A percentile compares a stretch with the other conserved stretches of the same genome.
phyloP scores from a whole-genome alignment of 768 basidiomycete species.

The Tephrocybe rancida region DNA sequence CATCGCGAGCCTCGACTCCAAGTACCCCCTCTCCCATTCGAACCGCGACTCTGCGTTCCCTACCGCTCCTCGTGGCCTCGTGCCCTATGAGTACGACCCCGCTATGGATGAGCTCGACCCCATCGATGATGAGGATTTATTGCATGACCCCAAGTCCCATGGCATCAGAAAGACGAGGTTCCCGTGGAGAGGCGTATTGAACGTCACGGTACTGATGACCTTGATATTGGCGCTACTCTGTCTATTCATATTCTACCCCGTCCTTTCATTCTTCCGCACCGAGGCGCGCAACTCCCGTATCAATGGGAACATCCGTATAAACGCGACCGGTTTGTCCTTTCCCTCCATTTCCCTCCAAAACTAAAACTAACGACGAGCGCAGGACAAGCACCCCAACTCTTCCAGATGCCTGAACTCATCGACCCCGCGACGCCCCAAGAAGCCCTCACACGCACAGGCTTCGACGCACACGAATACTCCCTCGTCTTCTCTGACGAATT shows the following conservation, averaged over 20 bases:
- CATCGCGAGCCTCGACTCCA: conserved; percentile 20
- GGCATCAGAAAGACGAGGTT: conserved; percentile 31
- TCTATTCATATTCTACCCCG: conserved; percentile 80
- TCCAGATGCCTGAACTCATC: conserved; percentile 61
- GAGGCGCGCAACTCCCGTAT: conserved; percentile 42
- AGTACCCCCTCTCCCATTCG: conserved; percentile 12
- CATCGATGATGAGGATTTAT: conserved; percentile 71
- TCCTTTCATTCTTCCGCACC: conserved; percentile 50
- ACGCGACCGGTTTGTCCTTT: conserved; percentile 43
- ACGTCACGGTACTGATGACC: conserved; percentile 67
- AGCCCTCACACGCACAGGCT: conserved; percentile 66
- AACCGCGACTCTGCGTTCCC: conserved; percentile 22
- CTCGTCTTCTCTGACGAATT: conserved; percentile 76
- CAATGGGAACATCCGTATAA: conserved; percentile 66
- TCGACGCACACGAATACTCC: conserved; percentile 69
- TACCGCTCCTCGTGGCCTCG: conserved; percentile 38
- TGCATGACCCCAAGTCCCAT: conserved; percentile 62
- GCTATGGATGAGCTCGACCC: conserved; percentile 53
- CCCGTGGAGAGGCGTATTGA: conserved; percentile 55
- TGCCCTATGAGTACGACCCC: conserved; percentile 77
- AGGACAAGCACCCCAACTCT: conserved; percentile 65
- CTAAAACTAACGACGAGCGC: conserved; percentile 12
- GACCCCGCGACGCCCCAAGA: conserved; percentile 68
- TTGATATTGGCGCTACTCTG: conserved; percentile 63
- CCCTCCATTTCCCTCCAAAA: conserved; percentile 37